Conservation (phyloP, 2,329 filamentous ascomycete species). For the Bipolaris zeicola region DNA sequence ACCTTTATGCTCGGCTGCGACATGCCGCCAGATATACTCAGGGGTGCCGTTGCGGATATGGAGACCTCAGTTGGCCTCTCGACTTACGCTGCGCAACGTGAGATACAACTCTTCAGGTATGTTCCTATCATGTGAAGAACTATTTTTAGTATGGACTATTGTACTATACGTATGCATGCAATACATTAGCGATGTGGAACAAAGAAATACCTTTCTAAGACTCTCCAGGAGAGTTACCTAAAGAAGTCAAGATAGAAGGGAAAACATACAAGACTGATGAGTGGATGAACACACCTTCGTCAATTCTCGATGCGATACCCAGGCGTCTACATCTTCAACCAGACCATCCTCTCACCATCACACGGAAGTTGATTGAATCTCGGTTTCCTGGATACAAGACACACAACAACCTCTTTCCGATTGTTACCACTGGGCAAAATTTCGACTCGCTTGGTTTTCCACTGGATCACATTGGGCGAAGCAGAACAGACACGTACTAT, state of each 20-base stretch:
- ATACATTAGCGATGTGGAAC: neutral
- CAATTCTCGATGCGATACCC: conserved; percentile 74
- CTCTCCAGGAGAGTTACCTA: conserved; percentile 24
- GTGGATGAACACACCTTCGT: conserved; percentile 83
- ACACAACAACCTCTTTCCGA: conserved; percentile 79
- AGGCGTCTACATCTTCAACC: conserved; percentile 87
- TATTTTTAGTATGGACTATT: neutral
- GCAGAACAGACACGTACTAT: conserved; percentile 93
- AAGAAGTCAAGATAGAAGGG: conserved; percentile 64
- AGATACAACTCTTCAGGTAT: conserved; percentile 43
- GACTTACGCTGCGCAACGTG: conserved; percentile 23
- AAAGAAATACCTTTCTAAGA: conserved; percentile 14
- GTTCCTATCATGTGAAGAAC: conserved; percentile 40
- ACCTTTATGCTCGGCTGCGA: conserved; percentile 23
- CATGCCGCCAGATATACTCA: conserved; percentile 29
- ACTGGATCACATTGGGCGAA: conserved; percentile 82
- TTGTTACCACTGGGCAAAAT: conserved; percentile 85
- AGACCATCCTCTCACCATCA: conserved; percentile 89
- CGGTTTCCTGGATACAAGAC: conserved; percentile 79
- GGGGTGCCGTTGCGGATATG: conserved; percentile 10
- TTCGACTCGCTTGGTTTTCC: conserved; percentile 98
- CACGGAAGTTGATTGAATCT: conserved; percentile 88
- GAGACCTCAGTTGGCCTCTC: conserved; percentile 15
- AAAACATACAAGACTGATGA: conserved; percentile 70
- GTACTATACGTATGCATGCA: neutral